Evolutionary conservation across 2,329 filamentous ascomycete species (phyloP).

Genomic region (Chaetoscypha palmicola): DNA sequence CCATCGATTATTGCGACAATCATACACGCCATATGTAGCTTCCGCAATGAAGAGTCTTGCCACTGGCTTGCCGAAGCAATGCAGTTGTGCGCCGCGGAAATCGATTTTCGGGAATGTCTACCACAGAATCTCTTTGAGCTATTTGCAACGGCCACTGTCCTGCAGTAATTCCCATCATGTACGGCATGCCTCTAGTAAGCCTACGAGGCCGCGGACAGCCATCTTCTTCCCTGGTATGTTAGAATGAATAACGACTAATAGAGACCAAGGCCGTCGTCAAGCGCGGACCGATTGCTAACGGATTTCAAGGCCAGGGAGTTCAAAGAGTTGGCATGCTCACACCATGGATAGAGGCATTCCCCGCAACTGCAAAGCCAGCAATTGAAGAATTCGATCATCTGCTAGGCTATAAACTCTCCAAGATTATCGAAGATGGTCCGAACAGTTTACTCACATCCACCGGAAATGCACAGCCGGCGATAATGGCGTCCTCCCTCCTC

Average conservation of each 20-base stretch:
- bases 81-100: constrained; percentile 7
- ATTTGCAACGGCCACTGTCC: constrained; percentile 1
- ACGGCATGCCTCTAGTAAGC: constrained; percentile 24
- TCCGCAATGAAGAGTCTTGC: constrained; percentile 25
- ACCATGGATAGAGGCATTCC: constrained; percentile 83
- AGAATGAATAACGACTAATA: background rate
- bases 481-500: constrained; percentile 89
- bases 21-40: constrained; percentile 9
- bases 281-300: no score
- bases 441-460: constrained; percentile 72
- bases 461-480: constrained; percentile 85
- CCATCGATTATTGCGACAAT: no score
- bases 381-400: constrained; percentile 79
- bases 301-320: constrained; percentile 80
- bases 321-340: constrained; percentile 82
- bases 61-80: constrained; percentile 18
- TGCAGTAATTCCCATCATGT: constrained; percentile 4
- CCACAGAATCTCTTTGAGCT: background rate
- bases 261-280: constrained; percentile 6
- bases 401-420: constrained; percentile 67
- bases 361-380: constrained; percentile 65
- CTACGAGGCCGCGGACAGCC: constrained; percentile 29
- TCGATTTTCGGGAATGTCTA: constrained; percentile 7
- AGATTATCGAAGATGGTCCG: constrained; percentile 72
- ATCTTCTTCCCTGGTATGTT: constrained; percentile 34